A percentile compares a stretch with the other conserved stretches of the same genome.
These are phyloP conservation scores for Quercus agrifolia DNA, from an alignment of 306 rosid species.

Conservation along the genomic window DNA sequence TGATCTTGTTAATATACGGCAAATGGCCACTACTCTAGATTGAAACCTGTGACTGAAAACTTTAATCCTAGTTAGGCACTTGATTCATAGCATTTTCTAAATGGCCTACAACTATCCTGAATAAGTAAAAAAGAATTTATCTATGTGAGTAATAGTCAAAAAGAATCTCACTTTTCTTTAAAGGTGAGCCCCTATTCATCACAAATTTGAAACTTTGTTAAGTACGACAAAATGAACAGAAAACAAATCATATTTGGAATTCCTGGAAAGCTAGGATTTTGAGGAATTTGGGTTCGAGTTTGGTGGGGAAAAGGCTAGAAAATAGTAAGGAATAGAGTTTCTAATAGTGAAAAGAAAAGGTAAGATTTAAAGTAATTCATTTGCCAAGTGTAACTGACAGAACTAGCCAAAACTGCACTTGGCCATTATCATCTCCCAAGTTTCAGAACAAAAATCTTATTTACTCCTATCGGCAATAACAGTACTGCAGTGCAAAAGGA, in stretches of 20 bases:
- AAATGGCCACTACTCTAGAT: not conserved
- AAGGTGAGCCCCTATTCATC: not conserved
- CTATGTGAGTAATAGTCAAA: not conserved
- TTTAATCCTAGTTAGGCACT: not conserved
- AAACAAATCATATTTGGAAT: too few relatives aligned
- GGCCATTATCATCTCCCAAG: not conserved
- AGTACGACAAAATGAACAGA: too few relatives aligned
- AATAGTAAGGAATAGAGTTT: too few relatives aligned
- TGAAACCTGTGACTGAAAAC: not conserved
- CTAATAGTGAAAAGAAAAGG: too few relatives aligned
- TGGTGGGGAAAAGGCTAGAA: too few relatives aligned
- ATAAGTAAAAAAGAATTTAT: not conserved
- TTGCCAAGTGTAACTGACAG: too few relatives aligned
- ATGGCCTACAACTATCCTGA: not conserved
- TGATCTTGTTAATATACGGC: not conserved
- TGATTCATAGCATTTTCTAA: not conserved
- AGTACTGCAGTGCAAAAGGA: not conserved
- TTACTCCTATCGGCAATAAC: too few relatives aligned
- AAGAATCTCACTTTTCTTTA: not conserved
- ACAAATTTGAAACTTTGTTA: too few relatives aligned
- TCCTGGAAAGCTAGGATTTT: too few relatives aligned
- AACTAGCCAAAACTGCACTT: too few relatives aligned
- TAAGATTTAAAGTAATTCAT: too few relatives aligned
- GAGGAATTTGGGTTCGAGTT: too few relatives aligned
- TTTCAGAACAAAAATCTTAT: not conserved